Percentiles rank a stretch among this genome's conserved stretches.
phyloP scores from a whole-genome alignment of 2,329 filamentous ascomycete genomes.

The Karstenula rhodostoma region DNA sequence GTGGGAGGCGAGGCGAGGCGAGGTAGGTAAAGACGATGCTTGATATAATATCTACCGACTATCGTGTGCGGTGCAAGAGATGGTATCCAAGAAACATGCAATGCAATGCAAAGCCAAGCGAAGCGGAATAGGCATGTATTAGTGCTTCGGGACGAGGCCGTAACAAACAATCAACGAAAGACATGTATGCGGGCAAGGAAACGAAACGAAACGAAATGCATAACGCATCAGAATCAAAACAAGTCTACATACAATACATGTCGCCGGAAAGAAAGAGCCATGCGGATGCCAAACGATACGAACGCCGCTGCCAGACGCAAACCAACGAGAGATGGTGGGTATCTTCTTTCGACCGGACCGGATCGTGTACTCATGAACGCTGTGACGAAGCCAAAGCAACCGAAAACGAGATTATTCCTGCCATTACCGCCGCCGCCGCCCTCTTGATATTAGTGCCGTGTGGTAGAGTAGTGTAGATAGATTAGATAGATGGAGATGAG shows the following conservation, averaged over 20 bases:
- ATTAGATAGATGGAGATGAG: too few relatives aligned
- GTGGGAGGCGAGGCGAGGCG: background rate
- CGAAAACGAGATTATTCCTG: slow-evolving; percentile 10
- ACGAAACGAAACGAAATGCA: slow-evolving; percentile 12
- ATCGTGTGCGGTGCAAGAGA: background rate
- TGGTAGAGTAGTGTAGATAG: slow-evolving; percentile 5
- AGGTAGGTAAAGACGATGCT: background rate
- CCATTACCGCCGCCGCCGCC: slow-evolving; percentile 19
- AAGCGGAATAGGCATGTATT: background rate
- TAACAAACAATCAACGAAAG: background rate
- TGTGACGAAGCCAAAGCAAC: slow-evolving; percentile 1
- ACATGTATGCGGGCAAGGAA: too few relatives aligned
- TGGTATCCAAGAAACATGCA: slow-evolving; percentile 1
- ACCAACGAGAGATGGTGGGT: slow-evolving; percentile 20
- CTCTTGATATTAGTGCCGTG: slow-evolving; percentile 4
- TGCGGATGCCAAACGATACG: slow-evolving; percentile 1
- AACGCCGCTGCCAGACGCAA: slow-evolving; percentile 11
- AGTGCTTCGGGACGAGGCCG: background rate
- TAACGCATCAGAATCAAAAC: too few relatives aligned
- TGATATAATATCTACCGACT: background rate
- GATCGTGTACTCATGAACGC: slow-evolving; percentile 20
- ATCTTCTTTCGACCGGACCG: slow-evolving; percentile 18
- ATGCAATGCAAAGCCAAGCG: slow-evolving; percentile 3
- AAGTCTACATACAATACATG: too few relatives aligned
- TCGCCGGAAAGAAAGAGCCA: background rate